These are phyloP conservation scores for Clonostachys byssicola DNA, from an alignment of 2,329 filamentous ascomycete genomes.

Conservation along the genomic window DNA sequence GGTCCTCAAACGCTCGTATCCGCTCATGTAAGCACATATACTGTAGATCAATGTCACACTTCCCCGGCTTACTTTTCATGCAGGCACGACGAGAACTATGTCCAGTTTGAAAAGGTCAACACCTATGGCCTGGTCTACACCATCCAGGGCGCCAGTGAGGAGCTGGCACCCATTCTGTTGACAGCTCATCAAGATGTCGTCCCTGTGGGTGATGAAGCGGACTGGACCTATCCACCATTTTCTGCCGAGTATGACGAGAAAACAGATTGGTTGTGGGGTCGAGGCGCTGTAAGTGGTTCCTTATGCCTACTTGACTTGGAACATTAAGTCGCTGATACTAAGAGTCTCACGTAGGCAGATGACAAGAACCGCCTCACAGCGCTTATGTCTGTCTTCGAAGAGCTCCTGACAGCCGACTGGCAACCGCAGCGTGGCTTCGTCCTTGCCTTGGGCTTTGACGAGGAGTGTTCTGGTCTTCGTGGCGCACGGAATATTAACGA, in stretches of 20 bases:
- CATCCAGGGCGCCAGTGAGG: conserved; percentile 8
- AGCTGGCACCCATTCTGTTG: conserved; percentile 50
- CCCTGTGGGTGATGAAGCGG: conserved; percentile 42
- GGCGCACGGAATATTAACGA: not conserved
- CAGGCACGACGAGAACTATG: not conserved
- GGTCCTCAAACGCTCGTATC: not conserved
- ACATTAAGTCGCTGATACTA: no score
- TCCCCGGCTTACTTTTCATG: not conserved
- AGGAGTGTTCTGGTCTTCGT: not conserved
- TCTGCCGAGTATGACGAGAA: conserved; percentile 51
- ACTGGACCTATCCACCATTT: conserved; percentile 59
- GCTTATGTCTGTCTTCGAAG: conserved; percentile 49
- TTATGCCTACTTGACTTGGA: no score
- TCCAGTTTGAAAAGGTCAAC: not conserved
- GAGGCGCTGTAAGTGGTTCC: conserved; percentile 33
- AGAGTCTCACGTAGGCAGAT: conserved; percentile 25
- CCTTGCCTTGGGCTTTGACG: not conserved
- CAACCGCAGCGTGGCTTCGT: not conserved
- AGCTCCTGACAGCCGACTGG: not conserved
- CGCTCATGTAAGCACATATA: not conserved
- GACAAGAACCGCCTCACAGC: conserved; percentile 58
- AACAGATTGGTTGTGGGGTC: conserved; percentile 48
- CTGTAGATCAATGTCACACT: not conserved
- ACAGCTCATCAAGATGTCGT: conserved; percentile 65
- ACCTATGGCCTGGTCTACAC: no score